A percentile compares a stretch with the other conserved stretches of the same genome.
Conservation (phyloP, 106 monocot species). For the Alisma plantagoaquatica region DNA sequence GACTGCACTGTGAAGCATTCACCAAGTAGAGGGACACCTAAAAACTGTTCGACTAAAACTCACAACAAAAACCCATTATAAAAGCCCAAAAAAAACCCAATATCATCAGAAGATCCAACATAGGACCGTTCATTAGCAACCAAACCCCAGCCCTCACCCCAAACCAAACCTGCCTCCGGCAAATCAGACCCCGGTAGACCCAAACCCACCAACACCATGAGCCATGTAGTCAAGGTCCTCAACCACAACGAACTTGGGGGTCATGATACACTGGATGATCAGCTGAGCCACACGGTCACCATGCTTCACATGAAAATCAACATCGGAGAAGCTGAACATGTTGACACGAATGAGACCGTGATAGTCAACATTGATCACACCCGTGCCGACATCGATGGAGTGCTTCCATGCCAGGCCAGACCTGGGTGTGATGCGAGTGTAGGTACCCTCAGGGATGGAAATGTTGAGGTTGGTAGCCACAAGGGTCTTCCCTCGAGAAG, state of each 20-base stretch:
- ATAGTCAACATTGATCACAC: conserved; percentile 3
- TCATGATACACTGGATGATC: conserved; percentile 65
- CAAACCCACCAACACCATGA: conserved; percentile 65
- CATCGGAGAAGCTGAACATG: conserved; percentile 56
- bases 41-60: background rate
- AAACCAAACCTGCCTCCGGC: too few relatives aligned
- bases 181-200: conserved; percentile 65
- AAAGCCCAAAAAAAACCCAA: too few relatives aligned
- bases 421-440: conserved; percentile 11
- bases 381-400: conserved; percentile 1
- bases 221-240: conserved; percentile 49
- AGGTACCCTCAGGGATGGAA: conserved; percentile 54
- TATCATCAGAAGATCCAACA: too few relatives aligned
- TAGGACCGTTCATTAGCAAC: too few relatives aligned
- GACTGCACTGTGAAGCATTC: too few relatives aligned
- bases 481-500: conserved; percentile 47
- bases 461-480: conserved; percentile 78
- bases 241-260: conserved; percentile 53
- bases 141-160: too few relatives aligned
- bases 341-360: conserved; percentile 11
- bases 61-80: too few relatives aligned
- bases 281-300: conserved; percentile 73
- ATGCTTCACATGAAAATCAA: conserved; percentile 53
- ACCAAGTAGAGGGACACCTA: too few relatives aligned
- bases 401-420: conserved; percentile 5